Conservation (phyloP, 768 basidiomycete species). For the Termitomyces eurrhizus region DNA sequence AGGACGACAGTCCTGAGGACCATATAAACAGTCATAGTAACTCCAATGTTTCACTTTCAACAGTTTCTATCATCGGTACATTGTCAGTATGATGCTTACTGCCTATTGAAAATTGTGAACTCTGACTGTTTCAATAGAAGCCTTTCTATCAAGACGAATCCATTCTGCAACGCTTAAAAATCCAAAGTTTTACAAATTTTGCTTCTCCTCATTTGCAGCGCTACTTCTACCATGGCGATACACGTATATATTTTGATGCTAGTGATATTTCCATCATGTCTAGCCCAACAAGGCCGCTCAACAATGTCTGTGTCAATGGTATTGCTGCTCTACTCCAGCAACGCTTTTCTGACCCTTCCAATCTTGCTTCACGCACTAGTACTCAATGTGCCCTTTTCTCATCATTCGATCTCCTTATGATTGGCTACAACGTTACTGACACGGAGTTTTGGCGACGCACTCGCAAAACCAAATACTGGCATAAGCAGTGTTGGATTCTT, state of each 20-base stretch:
- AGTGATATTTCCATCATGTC: constrained; percentile 13
- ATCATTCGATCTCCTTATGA: constrained; percentile 13
- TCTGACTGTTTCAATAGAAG: neutral
- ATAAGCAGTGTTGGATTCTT: constrained; percentile 29
- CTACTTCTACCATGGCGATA: neutral
- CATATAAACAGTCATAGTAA: neutral
- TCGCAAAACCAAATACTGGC: constrained; percentile 22
- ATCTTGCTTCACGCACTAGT: constrained; percentile 8
- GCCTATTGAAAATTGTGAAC: too few species aligned
- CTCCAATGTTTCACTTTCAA: neutral
- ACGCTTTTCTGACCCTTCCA: neutral
- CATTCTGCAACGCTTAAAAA: neutral
- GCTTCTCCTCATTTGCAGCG: neutral
- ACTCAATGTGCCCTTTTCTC: constrained; percentile 7
- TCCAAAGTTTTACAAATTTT: neutral
- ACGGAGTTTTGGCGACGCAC: constrained; percentile 19
- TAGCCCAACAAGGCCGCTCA: constrained; percentile 11
- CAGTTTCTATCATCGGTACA: neutral
- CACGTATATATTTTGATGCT: neutral
- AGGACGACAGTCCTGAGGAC: neutral
- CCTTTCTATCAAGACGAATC: neutral
- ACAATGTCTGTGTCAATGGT: constrained; percentile 24
- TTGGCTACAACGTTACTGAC: constrained; percentile 16
- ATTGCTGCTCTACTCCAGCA: constrained; percentile 18
- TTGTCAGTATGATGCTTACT: neutral